Percentiles rank a stretch among this genome's conserved stretches.
These are phyloP conservation scores for Epichloe hybrida DNA, from an alignment of 2,329 filamentous ascomycete species.

Conservation along the genomic window DNA sequence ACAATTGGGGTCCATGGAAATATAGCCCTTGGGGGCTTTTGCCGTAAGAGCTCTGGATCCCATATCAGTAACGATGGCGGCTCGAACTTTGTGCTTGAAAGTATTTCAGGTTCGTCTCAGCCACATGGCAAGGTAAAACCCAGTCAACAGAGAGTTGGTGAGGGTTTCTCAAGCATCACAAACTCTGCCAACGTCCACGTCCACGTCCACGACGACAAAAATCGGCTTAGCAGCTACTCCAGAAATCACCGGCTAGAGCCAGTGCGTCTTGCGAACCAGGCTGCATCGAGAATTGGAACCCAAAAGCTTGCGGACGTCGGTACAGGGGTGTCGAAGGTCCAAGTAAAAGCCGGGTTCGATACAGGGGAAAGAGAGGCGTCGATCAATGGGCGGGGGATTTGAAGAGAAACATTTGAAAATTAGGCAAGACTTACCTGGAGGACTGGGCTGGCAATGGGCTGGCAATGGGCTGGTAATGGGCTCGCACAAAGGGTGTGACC, in stretches of 20 bases:
- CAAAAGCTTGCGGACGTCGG: background rate
- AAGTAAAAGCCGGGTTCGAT: background rate
- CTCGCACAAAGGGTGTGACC: background rate
- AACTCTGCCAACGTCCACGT: background rate
- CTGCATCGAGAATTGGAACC: background rate
- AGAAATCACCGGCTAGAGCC: background rate
- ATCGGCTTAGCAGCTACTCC: background rate
- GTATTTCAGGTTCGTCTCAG: background rate
- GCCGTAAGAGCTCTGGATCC: constrained; percentile 31
- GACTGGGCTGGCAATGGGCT: background rate
- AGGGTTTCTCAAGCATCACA: background rate
- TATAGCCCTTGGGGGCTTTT: constrained; percentile 30
- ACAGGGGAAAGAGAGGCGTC: background rate
- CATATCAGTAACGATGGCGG: constrained; percentile 31
- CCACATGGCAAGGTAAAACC: background rate
- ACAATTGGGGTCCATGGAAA: constrained; percentile 57
- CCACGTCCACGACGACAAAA: background rate
- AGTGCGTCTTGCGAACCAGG: background rate
- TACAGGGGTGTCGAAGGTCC: background rate
- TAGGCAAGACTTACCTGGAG: background rate
- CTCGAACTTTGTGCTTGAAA: background rate
- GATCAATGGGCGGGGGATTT: too few species aligned
- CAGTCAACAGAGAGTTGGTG: background rate
- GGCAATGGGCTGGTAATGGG: background rate
- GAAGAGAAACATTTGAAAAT: constrained; percentile 1